Base-by-base conservation (phyloP, 306 rosid genomes). In the Lotus japonicus region DNA sequence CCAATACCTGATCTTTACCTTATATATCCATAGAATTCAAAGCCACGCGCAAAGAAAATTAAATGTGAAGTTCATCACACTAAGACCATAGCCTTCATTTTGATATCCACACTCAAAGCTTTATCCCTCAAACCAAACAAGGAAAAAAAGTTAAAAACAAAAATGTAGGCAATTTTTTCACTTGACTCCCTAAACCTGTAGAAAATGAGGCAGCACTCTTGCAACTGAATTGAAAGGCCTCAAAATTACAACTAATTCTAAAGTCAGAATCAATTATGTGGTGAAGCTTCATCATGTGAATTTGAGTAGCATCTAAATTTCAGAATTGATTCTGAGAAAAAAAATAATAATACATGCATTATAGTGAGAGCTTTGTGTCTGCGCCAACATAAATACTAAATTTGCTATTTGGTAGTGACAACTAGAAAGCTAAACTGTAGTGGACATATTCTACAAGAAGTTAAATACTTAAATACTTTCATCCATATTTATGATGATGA, bases 401-500 rank as follows among this genome's bases (percentile, higher is more conserved):
- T n/a, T n/a, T n/a, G n/a, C n/a, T n/a, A n/a, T n/a, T n/a, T n/a
- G n/a, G n/a, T n/a, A 17, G 43, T 26, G 66, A 43, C 49, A 49
- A 16, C 76, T 81, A 67, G 38, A 21, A 48, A 43, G 57, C 74
- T 76, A 73, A 73, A 68, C 80, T 67, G 61, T 17, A 58, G 11
- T 26, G 4, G 31, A 26, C 31, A 26, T 26, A 3, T 26, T 11
- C 36, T 18, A 50, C 66, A 77, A 8, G 38, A 66, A 74, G 70
- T 78, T 71, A 70, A 73, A 80, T 72, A 86, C 56, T 55, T 53
- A 63, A 73, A 76, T 50, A 49, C 52, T 66, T 38, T 11, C 56
- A 64, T 48, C 43, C 26, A 16, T 21, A 3, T 1, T 9, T 68
- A 66, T 64, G 49, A 81, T 11, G 77, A 83, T 46, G 89, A 87